Base-by-base conservation (phyloP, 2,329 filamentous ascomycete species). In the Tympanopsis confertula region DNA sequence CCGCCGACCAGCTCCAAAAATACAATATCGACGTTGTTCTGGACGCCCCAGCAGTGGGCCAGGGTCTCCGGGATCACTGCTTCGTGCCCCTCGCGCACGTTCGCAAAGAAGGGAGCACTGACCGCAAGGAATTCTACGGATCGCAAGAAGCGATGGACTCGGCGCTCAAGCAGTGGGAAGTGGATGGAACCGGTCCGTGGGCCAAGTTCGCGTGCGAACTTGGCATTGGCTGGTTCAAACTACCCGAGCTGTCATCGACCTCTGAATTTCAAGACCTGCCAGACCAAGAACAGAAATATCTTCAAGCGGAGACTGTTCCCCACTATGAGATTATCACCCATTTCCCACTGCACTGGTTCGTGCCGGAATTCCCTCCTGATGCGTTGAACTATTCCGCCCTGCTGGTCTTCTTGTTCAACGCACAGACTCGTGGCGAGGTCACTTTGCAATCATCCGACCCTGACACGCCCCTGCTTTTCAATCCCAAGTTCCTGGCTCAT, bases 241-340 rank as follows among this genome's bases (percentile, higher is more conserved):
- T 62, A 0, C 56, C 63, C 4, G 44, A 46, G 1, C 47, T 74
- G 2, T 47, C 54, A 1, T 39, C 50, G 1, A 61, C 58, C 0
- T 44, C 58, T 0, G 69, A 79, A 45, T 77, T 74, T 48, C 51
- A 64, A 29, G 61, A 52, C 1, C 56, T 81, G 0, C 63, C 70
- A 0, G 38, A 44, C 0, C 39, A 56, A 1, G 56, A 63, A 7
- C 62, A 69, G 45, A 49, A 54, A 0, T 67, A 62, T 42, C 49
- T 80, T 1, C 50, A 48, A 32, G 58, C 58, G 15, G 57, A 63
- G 13, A 73, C 68, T 1, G 61, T 79, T 2, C 76, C 77, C 0
- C 63, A 70, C 35, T 77, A 65, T 44, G 76, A 81, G 45, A 50
- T 78, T 13, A 39, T 66, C 5, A 65, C 59, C 2, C 65, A 69